Base-by-base conservation (phyloP, 2,329 filamentous ascomycete species). In the Purpureocillium takamizusanense region DNA sequence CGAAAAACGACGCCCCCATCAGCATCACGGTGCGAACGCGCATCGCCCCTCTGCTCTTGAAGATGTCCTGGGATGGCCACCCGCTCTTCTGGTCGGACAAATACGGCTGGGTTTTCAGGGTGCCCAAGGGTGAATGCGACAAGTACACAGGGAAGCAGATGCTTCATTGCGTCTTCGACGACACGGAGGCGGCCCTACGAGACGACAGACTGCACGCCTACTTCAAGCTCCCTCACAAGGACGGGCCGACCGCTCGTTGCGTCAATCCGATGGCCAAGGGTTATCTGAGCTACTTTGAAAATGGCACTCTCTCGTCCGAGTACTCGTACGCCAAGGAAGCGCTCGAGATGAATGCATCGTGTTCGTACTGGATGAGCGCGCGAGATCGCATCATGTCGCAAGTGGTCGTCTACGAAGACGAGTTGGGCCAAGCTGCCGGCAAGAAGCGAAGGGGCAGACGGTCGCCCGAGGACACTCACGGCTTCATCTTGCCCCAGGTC, bases 281-380 rank as follows among this genome's bases (percentile, higher is more conserved):
- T 10, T 98, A 97, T 51, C 67, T 95, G 41, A 61, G 79, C 37
- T 95, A 94, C 57, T 97, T 98, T 52, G 92, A 98, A 52, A 85
- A 84, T 28, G 90, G 88, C 0, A 86, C 75, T 1, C 66, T 98
- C 3, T 86, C 86, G 1, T 97, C 90, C 0, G 83, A 95, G 57
- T 97, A 83, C 52, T 59, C 79, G 0, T 90, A 95, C 52, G 92
- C 92, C 0, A 97, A 94, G 54, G 88, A 95, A 57, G 92, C 94
- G 0, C 67, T 98, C 32, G 85, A 97, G 51, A 98, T 98, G 92
- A 98, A 98, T 51, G 88, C 92, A 0, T 95, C 88, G 0, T 98
- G 94, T 57, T 97, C 90, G 1, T 98, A 98, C 61, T 98, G 94
- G 92, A 97, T 98, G 51, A 95, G 87, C 52, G 89, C 92, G 13